phyloP scores from a whole-genome alignment of 805 yeast species.

The Blastobotrys chiropterorum region DNA sequence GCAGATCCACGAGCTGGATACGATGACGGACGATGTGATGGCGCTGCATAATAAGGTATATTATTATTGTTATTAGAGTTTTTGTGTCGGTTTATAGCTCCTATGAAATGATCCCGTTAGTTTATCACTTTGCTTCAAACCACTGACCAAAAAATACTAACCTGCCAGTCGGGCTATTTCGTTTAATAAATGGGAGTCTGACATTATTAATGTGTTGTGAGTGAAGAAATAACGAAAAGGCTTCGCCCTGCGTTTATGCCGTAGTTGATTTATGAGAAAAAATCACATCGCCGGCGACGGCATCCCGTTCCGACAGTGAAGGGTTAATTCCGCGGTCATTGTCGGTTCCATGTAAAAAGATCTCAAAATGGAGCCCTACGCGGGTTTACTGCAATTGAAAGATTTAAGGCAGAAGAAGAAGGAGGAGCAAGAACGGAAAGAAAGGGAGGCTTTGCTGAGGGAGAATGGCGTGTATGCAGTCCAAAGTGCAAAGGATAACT shows the following conservation, averaged over 20 bases:
- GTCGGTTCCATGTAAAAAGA: too few species aligned
- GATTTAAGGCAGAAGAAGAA: not conserved
- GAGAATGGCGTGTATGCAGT: not conserved
- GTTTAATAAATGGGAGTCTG: conserved; percentile 18
- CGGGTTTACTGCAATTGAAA: not conserved
- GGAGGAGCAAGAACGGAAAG: not conserved
- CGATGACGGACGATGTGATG: not conserved
- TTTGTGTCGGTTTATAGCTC: conserved; percentile 23
- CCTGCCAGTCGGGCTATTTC: conserved; percentile 23
- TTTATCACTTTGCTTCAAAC: too few species aligned
- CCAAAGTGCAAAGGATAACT: not conserved
- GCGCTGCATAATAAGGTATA: not conserved
- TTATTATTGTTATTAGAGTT: conserved; percentile 5
- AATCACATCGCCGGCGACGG: too few species aligned
- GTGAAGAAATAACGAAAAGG: not conserved
- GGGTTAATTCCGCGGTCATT: too few species aligned
- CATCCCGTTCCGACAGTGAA: too few species aligned
- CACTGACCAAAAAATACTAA: too few species aligned
- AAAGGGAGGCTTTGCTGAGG: not conserved
- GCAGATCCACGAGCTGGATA: not conserved
- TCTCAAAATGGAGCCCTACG: not conserved
- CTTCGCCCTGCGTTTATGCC: too few species aligned
- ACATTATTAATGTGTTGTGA: conserved; percentile 8
- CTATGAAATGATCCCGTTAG: too few species aligned
- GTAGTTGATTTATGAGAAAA: too few species aligned